A percentile compares a stretch with the other conserved stretches of the same genome.
These are phyloP conservation scores for Intubia oerlemansii DNA, from an alignment of 2,329 filamentous ascomycete genomes.

Conservation along the genomic window DNA sequence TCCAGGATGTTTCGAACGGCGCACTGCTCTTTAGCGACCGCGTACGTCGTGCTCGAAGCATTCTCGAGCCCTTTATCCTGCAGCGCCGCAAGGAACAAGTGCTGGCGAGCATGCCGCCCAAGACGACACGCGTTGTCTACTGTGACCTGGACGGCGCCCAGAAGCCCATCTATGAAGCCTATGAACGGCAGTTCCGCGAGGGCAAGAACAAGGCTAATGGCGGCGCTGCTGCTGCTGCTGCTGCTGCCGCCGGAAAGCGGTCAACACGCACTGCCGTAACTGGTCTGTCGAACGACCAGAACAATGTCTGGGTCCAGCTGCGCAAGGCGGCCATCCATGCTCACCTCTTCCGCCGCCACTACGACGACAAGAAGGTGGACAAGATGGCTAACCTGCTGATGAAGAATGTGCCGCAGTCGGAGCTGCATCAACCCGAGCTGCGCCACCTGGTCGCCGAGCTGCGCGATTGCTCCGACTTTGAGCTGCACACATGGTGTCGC, in stretches of 20 bases:
- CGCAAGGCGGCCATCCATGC: slow-evolving; percentile 86
- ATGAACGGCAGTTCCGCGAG: slow-evolving; percentile 40
- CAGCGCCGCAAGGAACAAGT: slow-evolving; percentile 88
- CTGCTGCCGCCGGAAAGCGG: slow-evolving; percentile 20
- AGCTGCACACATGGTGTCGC: slow-evolving; percentile 43
- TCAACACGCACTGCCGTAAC: slow-evolving; percentile 6
- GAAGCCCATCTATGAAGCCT: slow-evolving; percentile 46
- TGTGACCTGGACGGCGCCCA: slow-evolving; percentile 63
- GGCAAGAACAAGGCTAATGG: slow-evolving; percentile 21
- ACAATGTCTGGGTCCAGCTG: slow-evolving; percentile 71
- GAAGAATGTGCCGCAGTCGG: slow-evolving; percentile 37
- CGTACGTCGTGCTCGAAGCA: slow-evolving; percentile 68
- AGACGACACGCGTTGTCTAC: slow-evolving; percentile 56
- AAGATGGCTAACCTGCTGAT: slow-evolving; percentile 56
- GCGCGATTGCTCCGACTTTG: slow-evolving; percentile 38
- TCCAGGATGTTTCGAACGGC: slow-evolving; percentile 57
- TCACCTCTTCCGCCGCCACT: slow-evolving; percentile 65
- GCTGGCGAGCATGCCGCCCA: slow-evolving; percentile 60
- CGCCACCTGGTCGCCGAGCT: slow-evolving; percentile 33
- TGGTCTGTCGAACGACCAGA: slow-evolving; percentile 29
- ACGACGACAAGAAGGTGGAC: slow-evolving; percentile 49
- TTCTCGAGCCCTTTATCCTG: slow-evolving; percentile 87
- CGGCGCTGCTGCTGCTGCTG: no score
- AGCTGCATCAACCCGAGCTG: slow-evolving; percentile 28
- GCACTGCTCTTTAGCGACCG: slow-evolving; percentile 73